Base-by-base conservation (phyloP, 345 rosid species). In the Eucalyptus erythrocorys region DNA sequence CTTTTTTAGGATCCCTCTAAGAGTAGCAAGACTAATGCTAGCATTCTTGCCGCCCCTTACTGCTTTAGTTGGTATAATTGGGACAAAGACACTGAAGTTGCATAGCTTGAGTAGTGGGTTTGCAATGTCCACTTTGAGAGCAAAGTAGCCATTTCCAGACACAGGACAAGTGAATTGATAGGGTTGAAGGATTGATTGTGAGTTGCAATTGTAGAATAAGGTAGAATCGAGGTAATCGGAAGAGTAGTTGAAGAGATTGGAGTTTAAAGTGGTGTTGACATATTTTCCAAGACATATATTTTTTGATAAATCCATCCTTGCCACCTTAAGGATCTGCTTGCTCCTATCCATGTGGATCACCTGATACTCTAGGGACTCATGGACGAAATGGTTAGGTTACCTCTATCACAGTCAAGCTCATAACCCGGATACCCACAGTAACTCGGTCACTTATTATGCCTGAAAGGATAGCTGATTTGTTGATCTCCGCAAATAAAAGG, bases 121-220 rank as follows among this genome's bases (percentile, higher is more conserved):
- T 61, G 15, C 16, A 2, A 0, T 13, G 24, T 80, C 47, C 7
- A 0, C 48, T 2, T 40, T 0, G 10, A 7, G 1, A 80, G 8
- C 34, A 13, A 30, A 61, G 68, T 30, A 61, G 34, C 34, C 68
- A 61, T 61, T 0, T 61, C 3, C 4, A 59, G 16, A 59, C 2
- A 4, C 0, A 1, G 10, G n/a, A 6, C 85, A 81, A 42, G 85
- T 13, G 30, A 43, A 42, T 3, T 0, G 13, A 47, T 81, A 5
- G 30, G 4, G 8, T 30, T 2, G 1, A 61, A 9, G 68, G 34
- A 4, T 3, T 0, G 2, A 4, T 8, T 4, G 6, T 27, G 34
- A 30, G 4, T 81, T 0, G n/a, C 85, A 42, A 4, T 14, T 8
- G 13, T 22, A 42, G 24, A 80, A 13, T 43, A 80, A 8, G 48